phyloP scores from a whole-genome alignment of 2,329 filamentous ascomycete genomes.

The Monosporascus sp. region DNA sequence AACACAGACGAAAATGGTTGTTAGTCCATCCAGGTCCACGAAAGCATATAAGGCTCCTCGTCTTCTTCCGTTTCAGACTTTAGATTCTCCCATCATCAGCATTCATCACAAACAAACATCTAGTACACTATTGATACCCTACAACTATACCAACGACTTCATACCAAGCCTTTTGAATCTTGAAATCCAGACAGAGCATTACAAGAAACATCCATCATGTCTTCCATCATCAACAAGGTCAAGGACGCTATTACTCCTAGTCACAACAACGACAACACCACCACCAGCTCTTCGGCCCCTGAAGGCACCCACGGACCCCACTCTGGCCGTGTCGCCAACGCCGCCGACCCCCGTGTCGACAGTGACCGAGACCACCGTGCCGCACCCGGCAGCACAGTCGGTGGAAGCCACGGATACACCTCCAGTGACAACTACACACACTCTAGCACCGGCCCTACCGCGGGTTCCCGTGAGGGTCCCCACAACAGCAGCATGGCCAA shows the following conservation, averaged over 20 bases:
- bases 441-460: conserved; percentile 33
- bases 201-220: conserved; percentile 38
- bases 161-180: neutral
- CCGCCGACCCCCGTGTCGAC: conserved; percentile 29
- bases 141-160: neutral
- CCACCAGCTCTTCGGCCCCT: conserved; percentile 16
- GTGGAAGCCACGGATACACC: conserved; percentile 16
- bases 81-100: neutral
- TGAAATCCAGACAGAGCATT: neutral
- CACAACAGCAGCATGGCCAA: conserved; percentile 42
- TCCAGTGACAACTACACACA: conserved; percentile 16
- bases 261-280: conserved; percentile 28
- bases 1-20: neutral
- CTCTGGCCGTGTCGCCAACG: conserved; percentile 19
- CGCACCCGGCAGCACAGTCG: conserved; percentile 17
- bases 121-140: neutral
- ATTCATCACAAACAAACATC: neutral
- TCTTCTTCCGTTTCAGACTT: neutral
- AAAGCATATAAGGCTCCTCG: neutral
- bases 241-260: conserved; percentile 48
- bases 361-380: conserved; percentile 28
- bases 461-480: conserved; percentile 30
- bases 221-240: conserved; percentile 53
- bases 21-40: neutral
- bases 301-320: conserved; percentile 27